Base-by-base conservation (phyloP, 2,329 filamentous ascomycete species). In the Dichotomopilus funicola region DNA sequence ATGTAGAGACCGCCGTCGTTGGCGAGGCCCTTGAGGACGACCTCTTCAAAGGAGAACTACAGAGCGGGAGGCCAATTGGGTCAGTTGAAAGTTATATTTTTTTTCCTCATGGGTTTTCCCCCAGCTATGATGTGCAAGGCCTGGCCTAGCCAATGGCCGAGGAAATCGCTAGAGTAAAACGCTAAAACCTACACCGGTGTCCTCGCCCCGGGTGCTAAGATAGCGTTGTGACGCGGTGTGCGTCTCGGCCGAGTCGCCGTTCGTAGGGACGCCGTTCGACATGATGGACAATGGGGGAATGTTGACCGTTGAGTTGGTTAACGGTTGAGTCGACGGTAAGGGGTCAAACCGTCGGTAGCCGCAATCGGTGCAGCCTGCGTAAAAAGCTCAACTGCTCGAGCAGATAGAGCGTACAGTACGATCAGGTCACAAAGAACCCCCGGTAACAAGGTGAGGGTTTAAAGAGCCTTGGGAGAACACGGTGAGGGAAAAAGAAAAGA, bases 1-100 rank as follows among this genome's bases (percentile, higher is more conserved):
- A 96, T 87, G 76, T 92, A 96, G 34, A 96, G 84, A 52, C 91
- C 91, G 56, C 90, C 89, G 67, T 96, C 91, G 46, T 82, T 78
- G 56, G 90, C 91, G 55, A 96, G 83, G 45, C 91, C 91, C 72
- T 95, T 95, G 62, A 96, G 78, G 42, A 96, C 90, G 47, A 91
- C 91, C 53, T 91, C 85, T 72, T 96, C 91, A 70, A 96, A 96
- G 51, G 89, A 91, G 64, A 95, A 80, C 87, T 91, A 27, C 19
- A 27, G 46, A 37, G n/a, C 11, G 38, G 41, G 38, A 46, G 10
- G 19, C 42, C 35, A 13, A 49, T 1, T 51, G n/a, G 37, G 31
- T 58, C 46, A 62, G 56, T 48, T 48, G 40, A n/a, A 6, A n/a
- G 53, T 34, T 51, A 54, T 34, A 37, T 6, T 2, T 19, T 44